Conservation (phyloP, 2,329 filamentous ascomycete species). For the Chlorencoelia australis region DNA sequence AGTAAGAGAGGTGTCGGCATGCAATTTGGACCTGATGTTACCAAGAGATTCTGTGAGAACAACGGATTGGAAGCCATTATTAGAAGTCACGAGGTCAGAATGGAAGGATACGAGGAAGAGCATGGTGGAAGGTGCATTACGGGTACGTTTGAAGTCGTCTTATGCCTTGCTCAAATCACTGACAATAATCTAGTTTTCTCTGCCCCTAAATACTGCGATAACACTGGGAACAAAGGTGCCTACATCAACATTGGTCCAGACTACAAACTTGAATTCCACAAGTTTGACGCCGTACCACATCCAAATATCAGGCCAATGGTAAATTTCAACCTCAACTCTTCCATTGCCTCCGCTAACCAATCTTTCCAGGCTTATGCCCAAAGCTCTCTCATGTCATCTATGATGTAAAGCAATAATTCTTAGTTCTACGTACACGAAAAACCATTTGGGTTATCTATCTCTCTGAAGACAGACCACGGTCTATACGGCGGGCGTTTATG, state of each 20-base stretch:
- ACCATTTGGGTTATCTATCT: too few species aligned
- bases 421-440: too few species aligned
- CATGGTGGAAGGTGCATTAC: constrained; percentile 94
- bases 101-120: constrained; percentile 99
- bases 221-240: constrained; percentile 94
- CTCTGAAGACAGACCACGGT: too few species aligned
- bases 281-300: constrained; percentile 95
- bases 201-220: constrained; percentile 93
- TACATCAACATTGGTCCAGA: constrained; percentile 95
- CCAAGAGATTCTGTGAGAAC: constrained; percentile 91
- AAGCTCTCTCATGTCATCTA: constrained; percentile 67
- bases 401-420: too few species aligned
- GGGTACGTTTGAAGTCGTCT: constrained; percentile 38
- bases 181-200: constrained; percentile 62
- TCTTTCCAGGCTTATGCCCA: constrained; percentile 64
- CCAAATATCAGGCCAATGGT: constrained; percentile 92
- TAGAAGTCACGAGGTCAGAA: constrained; percentile 92
- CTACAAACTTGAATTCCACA: constrained; percentile 82
- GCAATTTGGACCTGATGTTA: constrained; percentile 94
- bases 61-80: constrained; percentile 94
- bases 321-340: constrained; percentile 19
- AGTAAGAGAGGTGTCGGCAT: constrained; percentile 95
- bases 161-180: neutral
- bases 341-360: constrained; percentile 7
- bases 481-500: too few species aligned